These are phyloP conservation scores for Passiflora organensis DNA, from an alignment of 345 rosid genomes.

Conservation along the genomic window DNA sequence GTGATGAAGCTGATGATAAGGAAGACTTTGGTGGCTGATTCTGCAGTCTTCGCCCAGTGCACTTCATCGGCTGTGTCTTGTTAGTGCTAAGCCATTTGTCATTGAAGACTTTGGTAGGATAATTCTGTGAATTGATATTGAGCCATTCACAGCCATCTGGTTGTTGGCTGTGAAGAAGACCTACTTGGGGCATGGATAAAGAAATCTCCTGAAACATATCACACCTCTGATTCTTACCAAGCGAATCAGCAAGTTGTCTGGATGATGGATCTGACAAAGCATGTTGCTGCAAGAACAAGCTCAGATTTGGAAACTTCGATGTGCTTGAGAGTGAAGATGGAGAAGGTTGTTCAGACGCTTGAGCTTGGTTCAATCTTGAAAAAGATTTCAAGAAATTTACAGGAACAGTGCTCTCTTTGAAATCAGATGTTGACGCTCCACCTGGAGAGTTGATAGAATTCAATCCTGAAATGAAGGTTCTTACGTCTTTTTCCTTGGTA, in stretches of 20 bases:
- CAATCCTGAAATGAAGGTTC: constrained; percentile 22
- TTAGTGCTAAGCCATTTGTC: constrained; percentile 55
- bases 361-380: constrained; percentile 26
- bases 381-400: constrained; percentile 41
- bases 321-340: constrained; percentile 24
- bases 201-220: constrained; percentile 19
- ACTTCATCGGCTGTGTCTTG: constrained; percentile 72
- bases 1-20: background rate
- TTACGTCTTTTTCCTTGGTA: constrained; percentile 8
- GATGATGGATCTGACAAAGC: constrained; percentile 18
- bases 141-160: constrained; percentile 43
- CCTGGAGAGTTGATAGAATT: constrained; percentile 11
- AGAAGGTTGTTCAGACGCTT: constrained; percentile 24
- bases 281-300: constrained; percentile 53
- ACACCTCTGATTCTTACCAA: too few relatives aligned
- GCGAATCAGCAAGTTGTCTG: too few relatives aligned
- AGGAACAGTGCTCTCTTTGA: constrained; percentile 23
- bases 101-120: constrained; percentile 36
- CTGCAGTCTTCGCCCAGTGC: constrained; percentile 31
- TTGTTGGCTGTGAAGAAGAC: constrained; percentile 19
- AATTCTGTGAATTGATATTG: constrained; percentile 31
- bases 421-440: constrained; percentile 16
- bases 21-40: background rate
- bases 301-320: constrained; percentile 46
- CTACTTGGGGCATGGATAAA: constrained; percentile 17